Conservation (phyloP, 495 filamentous ascomycete species). For the Cudoniella acicularis region DNA sequence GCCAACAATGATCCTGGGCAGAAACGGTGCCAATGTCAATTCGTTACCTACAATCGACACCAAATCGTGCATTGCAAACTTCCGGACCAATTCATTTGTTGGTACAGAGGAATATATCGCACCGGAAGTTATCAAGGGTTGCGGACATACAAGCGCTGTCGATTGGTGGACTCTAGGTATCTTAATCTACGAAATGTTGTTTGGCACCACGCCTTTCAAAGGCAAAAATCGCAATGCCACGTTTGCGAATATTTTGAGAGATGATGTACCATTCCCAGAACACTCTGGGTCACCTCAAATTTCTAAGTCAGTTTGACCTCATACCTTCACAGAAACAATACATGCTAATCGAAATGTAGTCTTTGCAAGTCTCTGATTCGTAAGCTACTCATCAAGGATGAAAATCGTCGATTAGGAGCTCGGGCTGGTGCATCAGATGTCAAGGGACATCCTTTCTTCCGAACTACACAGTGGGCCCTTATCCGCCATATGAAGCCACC, state of each 20-base stretch:
- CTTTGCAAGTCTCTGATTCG: conserved; percentile 95
- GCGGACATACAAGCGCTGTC: conserved; percentile 95
- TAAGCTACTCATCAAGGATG: conserved; percentile 96
- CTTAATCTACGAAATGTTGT: conserved; percentile 98
- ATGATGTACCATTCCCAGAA: conserved; percentile 94
- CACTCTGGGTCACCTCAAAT: conserved; percentile 78
- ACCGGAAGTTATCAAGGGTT: conserved; percentile 97
- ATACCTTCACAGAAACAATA: not conserved
- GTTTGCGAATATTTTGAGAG: conserved; percentile 93
- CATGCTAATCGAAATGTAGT: conserved; percentile 40
- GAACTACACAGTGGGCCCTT: conserved; percentile 91
- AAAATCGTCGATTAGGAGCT: conserved; percentile 89
- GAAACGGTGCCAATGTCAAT: conserved; percentile 73
- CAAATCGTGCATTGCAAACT: conserved; percentile 96
- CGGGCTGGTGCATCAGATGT: conserved; percentile 95
- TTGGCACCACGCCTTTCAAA: conserved; percentile 97
- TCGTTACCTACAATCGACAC: conserved; percentile 94
- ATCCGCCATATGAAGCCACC: conserved; percentile 98
- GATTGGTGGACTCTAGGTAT: conserved; percentile 99
- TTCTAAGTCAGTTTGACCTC: conserved; percentile 66
- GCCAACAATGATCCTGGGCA: conserved; percentile 93
- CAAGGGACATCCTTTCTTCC: conserved; percentile 95
- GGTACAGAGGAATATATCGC: conserved; percentile 99
- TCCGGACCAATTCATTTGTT: conserved; percentile 97
- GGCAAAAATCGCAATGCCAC: conserved; percentile 98